Conservation (phyloP, 805 yeast species). For the Myxozyma kluyveri region DNA sequence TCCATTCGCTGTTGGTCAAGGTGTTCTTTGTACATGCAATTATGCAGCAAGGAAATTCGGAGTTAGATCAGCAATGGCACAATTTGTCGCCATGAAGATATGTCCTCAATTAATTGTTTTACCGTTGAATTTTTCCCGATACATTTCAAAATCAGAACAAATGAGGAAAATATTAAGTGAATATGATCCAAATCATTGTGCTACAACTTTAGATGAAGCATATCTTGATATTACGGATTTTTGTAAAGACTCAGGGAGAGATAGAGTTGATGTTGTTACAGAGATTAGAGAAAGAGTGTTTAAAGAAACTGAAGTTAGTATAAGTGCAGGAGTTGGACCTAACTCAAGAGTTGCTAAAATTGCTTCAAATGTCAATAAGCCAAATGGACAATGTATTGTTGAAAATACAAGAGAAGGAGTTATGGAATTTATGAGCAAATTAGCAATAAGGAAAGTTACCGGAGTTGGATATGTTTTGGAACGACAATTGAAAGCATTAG, state of each 20-base stretch:
- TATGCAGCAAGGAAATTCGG: slow-evolving; percentile 81
- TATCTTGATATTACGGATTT: slow-evolving; percentile 5
- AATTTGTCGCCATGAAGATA: slow-evolving; percentile 55
- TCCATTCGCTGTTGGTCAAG: slow-evolving; percentile 68
- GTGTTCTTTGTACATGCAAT: slow-evolving; percentile 63
- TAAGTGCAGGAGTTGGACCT: slow-evolving; percentile 73
- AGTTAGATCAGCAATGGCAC: slow-evolving; percentile 88
- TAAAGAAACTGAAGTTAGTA: slow-evolving; percentile 55
- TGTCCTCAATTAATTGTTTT: slow-evolving; percentile 68
- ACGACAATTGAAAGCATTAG: slow-evolving; percentile 31
- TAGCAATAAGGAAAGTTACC: slow-evolving; percentile 31
- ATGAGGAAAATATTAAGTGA: slow-evolving; percentile 60
- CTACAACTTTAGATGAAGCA: slow-evolving; percentile 47
- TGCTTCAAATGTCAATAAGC: slow-evolving; percentile 33
- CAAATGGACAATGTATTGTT: slow-evolving; percentile 32
- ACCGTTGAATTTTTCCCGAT: slow-evolving; percentile 71
- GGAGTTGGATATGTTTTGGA: slow-evolving; percentile 34
- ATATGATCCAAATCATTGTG: slow-evolving; percentile 47
- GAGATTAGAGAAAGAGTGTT: slow-evolving; percentile 46
- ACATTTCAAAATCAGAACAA: slow-evolving; percentile 60
- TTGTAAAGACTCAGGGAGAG: slow-evolving; percentile 30
- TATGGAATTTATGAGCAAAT: slow-evolving; percentile 26
- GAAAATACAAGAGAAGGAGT: slow-evolving; percentile 17
- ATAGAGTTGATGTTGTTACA: slow-evolving; percentile 34
- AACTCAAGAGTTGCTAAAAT: slow-evolving; percentile 39